phyloP scores from a whole-genome alignment of 495 filamentous ascomycete species.

The Penicillium atrosanguineum region DNA sequence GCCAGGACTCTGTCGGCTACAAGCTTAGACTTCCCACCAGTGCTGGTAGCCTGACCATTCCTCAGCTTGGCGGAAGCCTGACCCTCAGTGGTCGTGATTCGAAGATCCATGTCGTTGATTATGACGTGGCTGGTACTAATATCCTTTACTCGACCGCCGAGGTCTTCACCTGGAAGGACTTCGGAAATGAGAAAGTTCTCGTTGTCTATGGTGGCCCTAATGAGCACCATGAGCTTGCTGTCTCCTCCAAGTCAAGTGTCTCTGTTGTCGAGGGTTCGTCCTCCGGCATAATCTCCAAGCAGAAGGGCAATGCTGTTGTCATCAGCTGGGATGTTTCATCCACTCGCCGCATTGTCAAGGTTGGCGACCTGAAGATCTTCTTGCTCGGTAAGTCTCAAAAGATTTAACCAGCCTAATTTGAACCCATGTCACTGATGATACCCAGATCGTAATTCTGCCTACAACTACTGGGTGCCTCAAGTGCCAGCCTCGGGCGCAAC shows the following conservation, averaged over 20 bases:
- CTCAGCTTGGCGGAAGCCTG: conserved; percentile 59
- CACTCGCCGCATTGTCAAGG: conserved; percentile 51
- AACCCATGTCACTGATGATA: background rate
- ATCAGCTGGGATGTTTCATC: conserved; percentile 56
- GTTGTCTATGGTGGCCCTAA: conserved; percentile 68
- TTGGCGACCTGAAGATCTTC: conserved; percentile 55
- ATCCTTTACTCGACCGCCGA: conserved; percentile 76
- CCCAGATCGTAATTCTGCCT: conserved; percentile 65
- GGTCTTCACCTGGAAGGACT: conserved; percentile 68
- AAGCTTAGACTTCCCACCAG: conserved; percentile 60
- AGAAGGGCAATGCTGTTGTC: conserved; percentile 44
- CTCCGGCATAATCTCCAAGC: conserved; percentile 39
- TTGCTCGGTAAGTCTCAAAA: conserved; percentile 40
- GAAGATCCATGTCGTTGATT: conserved; percentile 73
- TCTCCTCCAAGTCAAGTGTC: conserved; percentile 40
- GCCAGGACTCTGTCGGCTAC: conserved; percentile 54
- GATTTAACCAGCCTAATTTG: background rate
- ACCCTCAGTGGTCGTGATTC: conserved; percentile 71
- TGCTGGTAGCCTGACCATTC: conserved; percentile 58
- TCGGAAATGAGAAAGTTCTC: conserved; percentile 57
- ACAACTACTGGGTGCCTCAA: conserved; percentile 71
- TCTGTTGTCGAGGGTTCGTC: conserved; percentile 49
- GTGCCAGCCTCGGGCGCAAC: conserved; percentile 32
- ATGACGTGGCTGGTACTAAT: conserved; percentile 59
- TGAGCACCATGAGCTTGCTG: conserved; percentile 67